These are phyloP conservation scores for Fusarium fracticaudum DNA, from an alignment of 2,329 filamentous ascomycete genomes.

Conservation along the genomic window DNA sequence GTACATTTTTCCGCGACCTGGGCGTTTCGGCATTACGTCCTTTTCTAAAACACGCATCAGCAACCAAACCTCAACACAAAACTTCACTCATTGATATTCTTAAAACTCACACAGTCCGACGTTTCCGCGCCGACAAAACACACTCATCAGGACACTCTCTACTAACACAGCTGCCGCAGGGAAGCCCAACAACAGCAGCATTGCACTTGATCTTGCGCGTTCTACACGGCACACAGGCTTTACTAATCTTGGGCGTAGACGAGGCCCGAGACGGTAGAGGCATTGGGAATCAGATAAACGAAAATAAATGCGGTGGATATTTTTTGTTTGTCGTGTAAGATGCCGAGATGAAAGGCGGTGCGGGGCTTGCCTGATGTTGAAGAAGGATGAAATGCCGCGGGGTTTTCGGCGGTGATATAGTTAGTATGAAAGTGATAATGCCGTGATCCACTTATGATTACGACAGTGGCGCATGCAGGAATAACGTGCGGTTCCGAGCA, in stretches of 20 bases:
- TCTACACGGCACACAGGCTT: conserved; percentile 31
- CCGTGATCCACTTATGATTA: background rate
- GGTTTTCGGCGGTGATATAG: background rate
- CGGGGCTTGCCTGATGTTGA: background rate
- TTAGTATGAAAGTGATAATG: background rate
- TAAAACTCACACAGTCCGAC: conserved; percentile 12
- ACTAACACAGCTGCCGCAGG: conserved; percentile 27
- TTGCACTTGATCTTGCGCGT: conserved; percentile 35
- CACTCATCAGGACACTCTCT: conserved; percentile 4
- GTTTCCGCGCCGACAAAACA: conserved; percentile 23
- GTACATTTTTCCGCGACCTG: background rate
- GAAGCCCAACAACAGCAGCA: conserved; percentile 16
- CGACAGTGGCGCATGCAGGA: background rate
- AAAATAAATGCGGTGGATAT: background rate
- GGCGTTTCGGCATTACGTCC: background rate
- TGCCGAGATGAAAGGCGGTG: background rate
- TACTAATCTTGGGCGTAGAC: conserved; percentile 17
- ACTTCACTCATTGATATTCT: background rate
- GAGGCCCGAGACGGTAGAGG: background rate
- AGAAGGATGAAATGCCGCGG: background rate
- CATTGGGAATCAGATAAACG: background rate
- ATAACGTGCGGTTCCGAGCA: background rate
- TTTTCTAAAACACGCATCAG: background rate
- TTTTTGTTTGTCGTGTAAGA: background rate
- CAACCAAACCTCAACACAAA: too few species aligned